Evolutionary conservation across 208 protist species (phyloP).

Genomic region (Crithidia expoeki): DNA sequence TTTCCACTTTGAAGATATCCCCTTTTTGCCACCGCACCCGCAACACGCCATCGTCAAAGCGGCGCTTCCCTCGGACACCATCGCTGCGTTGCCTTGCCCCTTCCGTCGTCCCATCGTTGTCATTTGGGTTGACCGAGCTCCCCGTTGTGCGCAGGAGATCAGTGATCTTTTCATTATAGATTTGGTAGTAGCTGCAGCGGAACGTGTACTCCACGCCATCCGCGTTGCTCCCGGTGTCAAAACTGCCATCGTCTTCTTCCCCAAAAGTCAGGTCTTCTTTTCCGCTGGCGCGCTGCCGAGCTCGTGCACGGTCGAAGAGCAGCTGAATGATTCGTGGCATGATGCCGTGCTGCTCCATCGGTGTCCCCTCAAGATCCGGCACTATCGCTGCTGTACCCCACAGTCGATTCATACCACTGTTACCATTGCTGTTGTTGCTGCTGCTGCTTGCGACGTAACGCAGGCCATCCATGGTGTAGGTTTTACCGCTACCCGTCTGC

Average conservation of each 20-base stretch:
- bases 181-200: conserved; percentile 88
- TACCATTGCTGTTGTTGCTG: background rate
- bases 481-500: conserved; percentile 93
- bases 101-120: background rate
- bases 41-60: conserved; percentile 36
- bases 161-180: conserved; percentile 92
- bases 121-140: conserved; percentile 1
- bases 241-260: background rate
- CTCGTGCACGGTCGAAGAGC: conserved; percentile 72
- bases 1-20: conserved; percentile 86
- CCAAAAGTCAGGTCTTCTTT: background rate
- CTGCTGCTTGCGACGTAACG: conserved; percentile 35
- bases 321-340: conserved; percentile 81
- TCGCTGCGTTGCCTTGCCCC: background rate
- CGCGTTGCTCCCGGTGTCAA: conserved; percentile 1
- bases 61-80: conserved; percentile 1
- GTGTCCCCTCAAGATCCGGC: conserved; percentile 34
- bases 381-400: conserved; percentile 11
- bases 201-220: conserved; percentile 65
- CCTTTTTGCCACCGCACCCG: conserved; percentile 66
- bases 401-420: background rate
- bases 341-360: conserved; percentile 69
- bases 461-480: conserved; percentile 88
- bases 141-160: conserved; percentile 69
- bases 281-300: conserved; percentile 36